Base-by-base conservation (phyloP, 352 stramenopile species). In the Globisporangium cederbergense region DNA sequence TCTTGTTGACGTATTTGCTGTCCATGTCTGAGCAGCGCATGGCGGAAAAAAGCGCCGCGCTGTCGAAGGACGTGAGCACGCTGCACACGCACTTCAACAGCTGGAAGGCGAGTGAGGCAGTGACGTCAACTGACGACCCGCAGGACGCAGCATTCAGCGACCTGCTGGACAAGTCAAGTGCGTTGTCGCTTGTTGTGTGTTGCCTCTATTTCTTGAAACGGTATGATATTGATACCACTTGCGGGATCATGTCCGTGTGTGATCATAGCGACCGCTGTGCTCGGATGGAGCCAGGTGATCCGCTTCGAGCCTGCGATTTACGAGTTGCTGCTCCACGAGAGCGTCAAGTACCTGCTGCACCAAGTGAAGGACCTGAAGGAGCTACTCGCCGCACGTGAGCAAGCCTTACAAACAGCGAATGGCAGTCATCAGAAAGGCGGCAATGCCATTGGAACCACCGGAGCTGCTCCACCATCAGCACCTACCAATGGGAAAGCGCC, bases 291-390 rank as follows among this genome's bases (percentile, higher is more conserved):
- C 49, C 73, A 88, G 46, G 68, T 79, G 16, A 59, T 72, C 16
- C 73, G 60, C 18, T 79, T 85, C 59, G 77, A 88, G 40, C 77
- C 83, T 22, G 68, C 54, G n/a, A 85, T 90, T 20, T 84, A 86
- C 68, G 83, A 89, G 62, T 64, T 92, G 4, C 65, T 87, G 40
- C 61, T 92, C 32, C 75, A 90, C 47, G 83, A 89, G 63, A 77
- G 74, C 50, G 56, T 88, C 65, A 86, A 84, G 58, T 92, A 90
- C 61, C 64, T 92, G 58, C 70, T 76, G 5, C 70, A 75, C 34
- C 83, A 92, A 65, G 66, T 74, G 32, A 76, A 67, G 10, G 81
- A 75, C 46, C 76, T 92, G 62, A 87, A 85, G 62, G 81, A 89
- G n/a, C 60, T 92, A 38, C 66, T 90, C 1, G 32, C 52, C 2